Evolutionary conservation across 805 yeast genomes (phyloP), one percentile per base, ranked within the genome.

Genomic region (Saturnispora dispora): DNA sequence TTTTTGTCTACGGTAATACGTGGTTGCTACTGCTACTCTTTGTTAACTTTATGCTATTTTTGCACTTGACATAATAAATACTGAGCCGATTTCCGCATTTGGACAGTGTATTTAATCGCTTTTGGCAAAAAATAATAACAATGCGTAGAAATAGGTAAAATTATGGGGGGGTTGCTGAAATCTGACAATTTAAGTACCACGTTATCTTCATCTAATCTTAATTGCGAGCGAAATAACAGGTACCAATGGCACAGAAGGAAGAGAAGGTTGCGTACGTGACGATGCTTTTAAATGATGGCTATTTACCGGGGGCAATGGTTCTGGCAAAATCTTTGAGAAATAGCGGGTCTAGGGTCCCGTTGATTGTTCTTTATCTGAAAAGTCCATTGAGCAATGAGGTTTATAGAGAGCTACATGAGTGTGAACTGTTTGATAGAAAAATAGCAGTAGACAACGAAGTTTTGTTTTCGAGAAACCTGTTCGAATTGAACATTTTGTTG

Each of bases 221-320:
- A 46, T 18, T 22, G 25, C 15, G 33, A 10, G n/a, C 17, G 28
- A 45, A 17, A 25, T 20, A 5, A 17, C 15, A 7, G 33, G 23
- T n/a, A 27, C 18, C 22, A 35, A 13, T 17, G 36, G 10, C 32
- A 7, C 8, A n/a, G 8, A 28, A 20, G 28, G n/a, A n/a, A 35
- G 33, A 40, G n/a, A 39, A 27, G 5, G 53, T 48, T 48, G 64
- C 69, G 15, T 65, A 57, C 55, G 65, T 66, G 23, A 66, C 73
- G 17, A 57, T 71, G 4, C 57, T 71, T 32, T 57, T 70, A 18
- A 64, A 63, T 51, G 60, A 68, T 35, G 49, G 60, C 2, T 71
- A 71, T 53, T 53, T 71, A 11, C 71, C 75, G 0, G 75, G 75
- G 4, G 63, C 68, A 3, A 54, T 71, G 15, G 58, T 66, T 1